Conservation (phyloP, 768 basidiomycete genomes). For the Xanthoconium stramineum region DNA sequence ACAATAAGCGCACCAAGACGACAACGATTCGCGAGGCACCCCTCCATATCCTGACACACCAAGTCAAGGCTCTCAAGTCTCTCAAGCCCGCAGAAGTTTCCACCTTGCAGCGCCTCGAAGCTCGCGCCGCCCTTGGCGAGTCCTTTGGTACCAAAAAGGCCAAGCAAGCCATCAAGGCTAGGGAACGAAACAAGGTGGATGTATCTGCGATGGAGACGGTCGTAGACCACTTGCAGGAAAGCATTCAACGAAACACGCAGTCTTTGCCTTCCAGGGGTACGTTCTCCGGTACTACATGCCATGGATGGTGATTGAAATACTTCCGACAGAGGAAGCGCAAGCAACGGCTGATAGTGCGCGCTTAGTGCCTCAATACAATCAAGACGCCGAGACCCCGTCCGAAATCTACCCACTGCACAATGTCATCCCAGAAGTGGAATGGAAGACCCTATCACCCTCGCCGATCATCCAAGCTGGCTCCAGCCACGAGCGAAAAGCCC, state of each 20-base stretch:
- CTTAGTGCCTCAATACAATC: slow-evolving; percentile 73
- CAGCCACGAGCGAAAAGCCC: slow-evolving; percentile 45
- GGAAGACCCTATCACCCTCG: slow-evolving; percentile 61
- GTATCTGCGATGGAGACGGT: slow-evolving; percentile 84
- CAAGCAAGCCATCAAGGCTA: slow-evolving; percentile 76
- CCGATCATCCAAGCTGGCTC: slow-evolving; percentile 51
- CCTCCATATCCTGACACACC: slow-evolving; percentile 66
- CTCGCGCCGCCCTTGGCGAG: slow-evolving; percentile 79
- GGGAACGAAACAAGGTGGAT: slow-evolving; percentile 89
- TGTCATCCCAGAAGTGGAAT: slow-evolving; percentile 79
- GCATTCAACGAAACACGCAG: slow-evolving; percentile 71
- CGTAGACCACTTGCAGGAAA: slow-evolving; percentile 75
- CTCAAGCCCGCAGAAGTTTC: slow-evolving; percentile 50
- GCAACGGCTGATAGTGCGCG: slow-evolving; percentile 60
- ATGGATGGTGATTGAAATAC: not conserved
- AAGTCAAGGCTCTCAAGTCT: slow-evolving; percentile 82
- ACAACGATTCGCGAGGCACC: slow-evolving; percentile 66
- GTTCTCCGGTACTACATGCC: slow-evolving; percentile 20
- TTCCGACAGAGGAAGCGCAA: slow-evolving; percentile 59
- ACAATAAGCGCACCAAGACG: slow-evolving; percentile 71
- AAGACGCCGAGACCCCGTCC: slow-evolving; percentile 62
- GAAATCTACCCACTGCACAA: slow-evolving; percentile 71
- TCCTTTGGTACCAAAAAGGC: slow-evolving; percentile 96
- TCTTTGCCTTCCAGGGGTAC: slow-evolving; percentile 68
- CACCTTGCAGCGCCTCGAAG: slow-evolving; percentile 51